Evolutionary conservation across 225 moss, liverwort and hornwort genomes (phyloP).

Genomic region (Pseudoscleropodium purum): DNA sequence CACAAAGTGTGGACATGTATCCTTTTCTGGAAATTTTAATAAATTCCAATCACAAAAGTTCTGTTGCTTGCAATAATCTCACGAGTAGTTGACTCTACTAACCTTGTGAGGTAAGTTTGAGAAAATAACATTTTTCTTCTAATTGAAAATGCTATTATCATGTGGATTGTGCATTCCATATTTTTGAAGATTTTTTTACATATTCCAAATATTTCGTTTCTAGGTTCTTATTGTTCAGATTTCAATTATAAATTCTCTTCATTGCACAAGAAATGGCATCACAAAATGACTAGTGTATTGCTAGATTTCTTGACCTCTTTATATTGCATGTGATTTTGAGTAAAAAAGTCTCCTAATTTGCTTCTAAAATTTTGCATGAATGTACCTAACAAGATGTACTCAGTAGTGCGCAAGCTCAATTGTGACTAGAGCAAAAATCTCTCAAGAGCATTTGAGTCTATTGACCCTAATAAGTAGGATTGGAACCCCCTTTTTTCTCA

Average conservation of each 20-base stretch:
- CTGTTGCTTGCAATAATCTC: neutral
- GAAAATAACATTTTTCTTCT: neutral
- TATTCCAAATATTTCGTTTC: neutral
- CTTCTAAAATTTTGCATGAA: neutral
- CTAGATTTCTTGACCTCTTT: neutral
- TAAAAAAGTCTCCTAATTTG: neutral
- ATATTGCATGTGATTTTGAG: neutral
- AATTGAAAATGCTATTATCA: neutral
- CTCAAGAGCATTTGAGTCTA: neutral
- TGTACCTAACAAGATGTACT: neutral
- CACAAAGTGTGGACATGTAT: neutral
- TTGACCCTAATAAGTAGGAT: too few relatives aligned
- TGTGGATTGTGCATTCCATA: neutral
- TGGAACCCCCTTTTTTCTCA: too few relatives aligned
- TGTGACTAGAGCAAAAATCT: neutral
- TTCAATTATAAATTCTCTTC: neutral
- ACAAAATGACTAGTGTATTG: neutral
- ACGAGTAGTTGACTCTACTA: neutral
- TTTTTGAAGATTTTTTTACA: neutral
- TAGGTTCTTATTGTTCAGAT: rapidly evolving
- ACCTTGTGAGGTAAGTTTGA: neutral
- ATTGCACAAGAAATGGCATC: neutral
- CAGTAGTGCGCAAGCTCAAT: neutral
- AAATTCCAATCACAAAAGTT: neutral
- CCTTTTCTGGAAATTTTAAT: neutral